Base-by-base conservation (phyloP, 2,329 filamentous ascomycete species). In the Amauroascus verrucosus region DNA sequence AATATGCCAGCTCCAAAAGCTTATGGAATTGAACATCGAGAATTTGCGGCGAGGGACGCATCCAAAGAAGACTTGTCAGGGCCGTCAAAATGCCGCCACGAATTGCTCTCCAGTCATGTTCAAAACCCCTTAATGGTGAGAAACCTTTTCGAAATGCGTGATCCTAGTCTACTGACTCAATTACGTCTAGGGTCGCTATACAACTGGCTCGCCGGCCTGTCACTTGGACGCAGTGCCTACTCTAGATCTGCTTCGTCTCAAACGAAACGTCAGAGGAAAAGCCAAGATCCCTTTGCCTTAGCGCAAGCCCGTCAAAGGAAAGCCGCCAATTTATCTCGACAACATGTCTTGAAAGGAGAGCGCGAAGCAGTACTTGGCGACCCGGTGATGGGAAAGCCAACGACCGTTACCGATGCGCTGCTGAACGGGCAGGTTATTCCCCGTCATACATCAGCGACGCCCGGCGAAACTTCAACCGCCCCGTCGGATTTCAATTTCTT, bases 291-390 rank as follows among this genome's bases (percentile, higher is more conserved):
- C 0, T 96, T 94, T 66, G 77, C 84, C 56, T 80, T 85, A 70
- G 85, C 85, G 2, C 88, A 94, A 70, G 83, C 87, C 30, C 81
- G 85, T 63, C 87, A 89, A 66, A 84, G 88, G 57, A 95, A 91
- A 70, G 82, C 85, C 9, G 87, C 85, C 60, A 95, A 95, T 65
- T 68, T 91, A 44, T 80, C 85, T 64, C 82, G 88, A 49, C 88
- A 85, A 63, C 76, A 80, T 57, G 81, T 82, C 58, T 78, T 97
- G 53, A 70, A 81, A 56, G 73, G 80, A 58, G 75, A 83, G 65
- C 82, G 87, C 55, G 75, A 80, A 55, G 76, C 76, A 45, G 76
- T 77, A 44, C 76, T 84, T 59, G 91, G 91, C 48, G 81, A 94
- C 68, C 86, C 89, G 0, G 76, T 98, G 58, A 79, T 84, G 62